These are phyloP conservation scores for Stygiomarasmius scandens DNA, from an alignment of 1,284 basidiomycete species.

Conservation along the genomic window DNA sequence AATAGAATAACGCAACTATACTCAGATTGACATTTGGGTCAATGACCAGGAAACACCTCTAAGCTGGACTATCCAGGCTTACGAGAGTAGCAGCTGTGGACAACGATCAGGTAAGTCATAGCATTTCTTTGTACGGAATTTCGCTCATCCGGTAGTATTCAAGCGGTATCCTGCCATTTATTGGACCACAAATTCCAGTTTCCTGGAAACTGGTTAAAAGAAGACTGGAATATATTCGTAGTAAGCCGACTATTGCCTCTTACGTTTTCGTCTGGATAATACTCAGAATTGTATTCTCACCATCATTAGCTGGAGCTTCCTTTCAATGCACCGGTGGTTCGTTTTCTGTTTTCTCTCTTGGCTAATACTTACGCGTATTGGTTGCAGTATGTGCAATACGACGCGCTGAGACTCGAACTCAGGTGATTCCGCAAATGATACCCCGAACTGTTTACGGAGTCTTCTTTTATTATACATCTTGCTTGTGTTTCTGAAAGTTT, in stretches of 20 bases:
- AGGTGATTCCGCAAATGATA: neutral
- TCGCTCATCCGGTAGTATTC: neutral
- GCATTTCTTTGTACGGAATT: neutral
- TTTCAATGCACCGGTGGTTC: slow-evolving; percentile 17
- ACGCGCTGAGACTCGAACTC: slow-evolving; percentile 17
- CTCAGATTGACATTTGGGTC: slow-evolving; percentile 12
- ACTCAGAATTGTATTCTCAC: too few relatives aligned
- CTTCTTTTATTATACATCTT: neutral
- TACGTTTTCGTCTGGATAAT: too few relatives aligned
- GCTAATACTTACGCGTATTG: neutral
- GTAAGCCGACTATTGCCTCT: too few relatives aligned
- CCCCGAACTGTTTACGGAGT: neutral
- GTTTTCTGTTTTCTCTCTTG: neutral
- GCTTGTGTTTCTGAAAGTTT: neutral
- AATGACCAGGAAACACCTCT: slow-evolving; percentile 12
- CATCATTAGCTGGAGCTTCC: slow-evolving; percentile 14
- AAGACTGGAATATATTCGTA: slow-evolving; percentile 15
- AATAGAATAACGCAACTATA: too few relatives aligned
- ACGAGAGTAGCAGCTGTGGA: slow-evolving; percentile 17
- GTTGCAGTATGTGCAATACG: slow-evolving; percentile 18
- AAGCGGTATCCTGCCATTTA: slow-evolving; percentile 20
- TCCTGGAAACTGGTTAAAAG: slow-evolving; percentile 13
- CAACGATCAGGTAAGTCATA: slow-evolving; percentile 12
- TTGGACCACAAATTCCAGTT: slow-evolving; percentile 16
- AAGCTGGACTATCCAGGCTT: slow-evolving; percentile 14